These are phyloP conservation scores for Candida chilensis DNA, from an alignment of 805 yeast species.

Conservation along the genomic window DNA sequence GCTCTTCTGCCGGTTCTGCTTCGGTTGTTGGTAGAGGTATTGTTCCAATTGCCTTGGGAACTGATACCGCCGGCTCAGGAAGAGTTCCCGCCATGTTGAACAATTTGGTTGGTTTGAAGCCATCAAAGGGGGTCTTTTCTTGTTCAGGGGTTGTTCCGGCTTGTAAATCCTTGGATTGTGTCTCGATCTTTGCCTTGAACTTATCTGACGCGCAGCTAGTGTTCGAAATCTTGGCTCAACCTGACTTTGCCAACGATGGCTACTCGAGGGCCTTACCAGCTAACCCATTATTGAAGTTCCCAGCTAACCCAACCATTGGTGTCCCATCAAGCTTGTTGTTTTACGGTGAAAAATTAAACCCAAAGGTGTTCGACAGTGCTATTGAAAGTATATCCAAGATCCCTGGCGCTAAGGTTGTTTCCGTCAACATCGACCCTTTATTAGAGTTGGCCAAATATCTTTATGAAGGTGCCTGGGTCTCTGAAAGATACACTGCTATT, in stretches of 20 bases:
- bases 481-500: constrained; percentile 84
- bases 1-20: constrained; percentile 96
- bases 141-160: constrained; percentile 95
- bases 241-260: constrained; percentile 62
- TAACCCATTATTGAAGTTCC: constrained; percentile 53
- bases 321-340: constrained; percentile 69
- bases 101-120: constrained; percentile 87
- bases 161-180: constrained; percentile 89
- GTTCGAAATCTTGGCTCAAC: constrained; percentile 62
- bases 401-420: constrained; percentile 50
- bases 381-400: constrained; percentile 39
- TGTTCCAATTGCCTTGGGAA: constrained; percentile 85
- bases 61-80: constrained; percentile 98
- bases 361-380: constrained; percentile 55
- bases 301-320: constrained; percentile 56
- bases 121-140: constrained; percentile 83
- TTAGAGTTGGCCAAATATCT: constrained; percentile 77
- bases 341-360: constrained; percentile 78
- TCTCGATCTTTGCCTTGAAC: constrained; percentile 73
- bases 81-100: constrained; percentile 95
- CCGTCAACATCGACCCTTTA: constrained; percentile 67
- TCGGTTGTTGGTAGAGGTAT: constrained; percentile 82
- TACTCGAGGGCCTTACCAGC: constrained; percentile 72
- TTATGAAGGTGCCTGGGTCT: constrained; percentile 99
- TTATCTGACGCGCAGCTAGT: constrained; percentile 76